Evolutionary conservation across 345 rosid species (phyloP).

Genomic region (Populus tremula): DNA sequence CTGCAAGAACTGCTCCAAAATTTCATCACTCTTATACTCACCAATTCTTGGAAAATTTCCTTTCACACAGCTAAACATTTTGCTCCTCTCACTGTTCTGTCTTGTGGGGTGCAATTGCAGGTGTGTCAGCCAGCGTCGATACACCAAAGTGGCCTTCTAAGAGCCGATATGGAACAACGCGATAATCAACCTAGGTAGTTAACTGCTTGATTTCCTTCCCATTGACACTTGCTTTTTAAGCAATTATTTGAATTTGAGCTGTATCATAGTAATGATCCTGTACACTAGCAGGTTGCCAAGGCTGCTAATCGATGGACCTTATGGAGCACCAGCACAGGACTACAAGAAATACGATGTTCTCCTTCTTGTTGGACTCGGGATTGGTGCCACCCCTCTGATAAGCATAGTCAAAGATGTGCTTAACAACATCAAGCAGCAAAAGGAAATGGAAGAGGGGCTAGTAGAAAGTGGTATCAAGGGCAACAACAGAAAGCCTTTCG

Average conservation of each 20-base stretch:
- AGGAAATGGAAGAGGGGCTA: conserved; percentile 40
- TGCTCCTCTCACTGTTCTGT: neutral
- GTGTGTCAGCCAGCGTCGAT: conserved; percentile 57
- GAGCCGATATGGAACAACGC: conserved; percentile 46
- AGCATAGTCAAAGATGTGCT: conserved; percentile 76
- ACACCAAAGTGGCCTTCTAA: conserved; percentile 55
- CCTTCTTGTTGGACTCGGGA: conserved; percentile 75
- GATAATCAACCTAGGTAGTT: conserved; percentile 43
- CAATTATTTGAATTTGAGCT: neutral
- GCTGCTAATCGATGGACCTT: conserved; percentile 72
- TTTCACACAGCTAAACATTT: neutral
- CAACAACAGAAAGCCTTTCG: conserved; percentile 40
- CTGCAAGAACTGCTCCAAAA: neutral
- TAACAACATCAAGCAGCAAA: conserved; percentile 68
- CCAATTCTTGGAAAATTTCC: neutral
- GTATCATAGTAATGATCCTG: too few species aligned
- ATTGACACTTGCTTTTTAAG: neutral
- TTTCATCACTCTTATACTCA: neutral
- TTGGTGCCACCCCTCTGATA: conserved; percentile 77
- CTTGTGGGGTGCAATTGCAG: conserved; percentile 20
- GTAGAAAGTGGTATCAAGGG: conserved; percentile 20
- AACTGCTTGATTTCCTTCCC: neutral
- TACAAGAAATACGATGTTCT: conserved; percentile 71
- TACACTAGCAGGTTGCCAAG: conserved; percentile 53
- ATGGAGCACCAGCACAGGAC: conserved; percentile 85